A percentile compares a stretch with the other conserved stretches of the same genome.
Evolutionary conservation across 768 basidiomycete genomes (phyloP).

Genomic region (Suillus decipiens): DNA sequence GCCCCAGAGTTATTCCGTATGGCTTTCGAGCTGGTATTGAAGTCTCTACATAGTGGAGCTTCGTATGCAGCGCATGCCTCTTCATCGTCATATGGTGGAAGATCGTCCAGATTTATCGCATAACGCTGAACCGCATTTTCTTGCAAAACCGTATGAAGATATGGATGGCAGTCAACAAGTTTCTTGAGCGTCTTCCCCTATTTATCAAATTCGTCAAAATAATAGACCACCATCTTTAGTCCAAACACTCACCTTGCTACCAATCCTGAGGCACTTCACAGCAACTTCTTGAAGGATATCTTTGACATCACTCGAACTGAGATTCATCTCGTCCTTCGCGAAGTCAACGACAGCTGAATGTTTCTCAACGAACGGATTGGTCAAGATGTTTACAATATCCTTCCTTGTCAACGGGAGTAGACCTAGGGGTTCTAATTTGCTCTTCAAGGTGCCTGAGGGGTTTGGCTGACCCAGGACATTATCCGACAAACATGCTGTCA

Average conservation of each 20-base stretch:
- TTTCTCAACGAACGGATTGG: conserved; percentile 71
- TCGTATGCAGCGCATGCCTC: conserved; percentile 44
- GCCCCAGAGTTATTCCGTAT: conserved; percentile 13
- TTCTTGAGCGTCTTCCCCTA: conserved; percentile 69
- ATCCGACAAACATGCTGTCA: conserved; percentile 57
- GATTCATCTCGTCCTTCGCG: conserved; percentile 42
- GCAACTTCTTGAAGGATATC: conserved; percentile 61
- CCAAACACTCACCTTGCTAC: conserved; percentile 44
- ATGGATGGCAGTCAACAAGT: conserved; percentile 44
- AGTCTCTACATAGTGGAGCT: conserved; percentile 59
- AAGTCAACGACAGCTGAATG: conserved; percentile 54
- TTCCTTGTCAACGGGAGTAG: conserved; percentile 56
- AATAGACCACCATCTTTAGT: no score
- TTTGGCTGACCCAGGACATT: conserved; percentile 28
- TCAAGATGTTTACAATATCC: conserved; percentile 63
- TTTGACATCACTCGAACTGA: conserved; percentile 43
- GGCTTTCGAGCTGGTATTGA: conserved; percentile 34
- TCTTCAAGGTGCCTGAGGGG: conserved; percentile 31
- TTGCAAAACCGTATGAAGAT: conserved; percentile 47
- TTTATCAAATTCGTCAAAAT: neutral
- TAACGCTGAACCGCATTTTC: conserved; percentile 51
- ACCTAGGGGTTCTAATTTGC: conserved; percentile 55
- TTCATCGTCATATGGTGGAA: conserved; percentile 56
- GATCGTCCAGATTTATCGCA: conserved; percentile 51
- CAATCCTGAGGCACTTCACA: conserved; percentile 57